Percentiles rank a stretch among this genome's conserved stretches.
Evolutionary conservation across 768 basidiomycete species (phyloP).

Genomic region (Xerocomus brunneocitrinus): DNA sequence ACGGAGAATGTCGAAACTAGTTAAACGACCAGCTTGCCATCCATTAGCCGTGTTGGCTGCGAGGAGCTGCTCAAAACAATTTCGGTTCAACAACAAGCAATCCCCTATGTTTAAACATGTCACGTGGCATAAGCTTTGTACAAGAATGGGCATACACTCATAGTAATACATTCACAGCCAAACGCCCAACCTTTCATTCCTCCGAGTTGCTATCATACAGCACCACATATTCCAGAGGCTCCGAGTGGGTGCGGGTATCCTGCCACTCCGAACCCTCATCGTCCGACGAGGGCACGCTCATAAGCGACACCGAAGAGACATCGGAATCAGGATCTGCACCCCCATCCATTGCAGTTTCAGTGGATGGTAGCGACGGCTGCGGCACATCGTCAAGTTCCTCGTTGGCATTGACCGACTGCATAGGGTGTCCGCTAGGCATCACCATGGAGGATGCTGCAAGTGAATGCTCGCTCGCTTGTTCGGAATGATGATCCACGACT

Average conservation of each 20-base stretch:
- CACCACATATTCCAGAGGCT: conserved; percentile 60
- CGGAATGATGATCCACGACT: conserved; percentile 49
- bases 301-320: conserved; percentile 49
- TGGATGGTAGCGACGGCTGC: conserved; percentile 15
- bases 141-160: background rate
- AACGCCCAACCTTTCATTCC: conserved; percentile 26
- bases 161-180: background rate
- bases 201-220: conserved; percentile 65
- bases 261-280: conserved; percentile 56
- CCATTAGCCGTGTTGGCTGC: background rate
- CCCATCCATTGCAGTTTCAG: conserved; percentile 38
- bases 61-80: background rate
- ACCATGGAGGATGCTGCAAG: conserved; percentile 63
- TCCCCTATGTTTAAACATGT: conserved; percentile 10
- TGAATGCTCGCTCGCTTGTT: conserved; percentile 41
- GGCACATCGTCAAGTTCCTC: conserved; percentile 5
- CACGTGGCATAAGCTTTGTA: conserved; percentile 9
- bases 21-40: background rate
- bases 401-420: conserved; percentile 10
- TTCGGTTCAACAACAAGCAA: background rate
- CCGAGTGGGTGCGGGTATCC: conserved; percentile 46
- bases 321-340: conserved; percentile 34
- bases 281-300: conserved; percentile 56
- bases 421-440: conserved; percentile 47
- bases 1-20: background rate